Percentiles rank a stretch among this genome's conserved stretches.
These are phyloP conservation scores for Leccinellum luteum DNA, from an alignment of 768 basidiomycete species.

Conservation along the genomic window DNA sequence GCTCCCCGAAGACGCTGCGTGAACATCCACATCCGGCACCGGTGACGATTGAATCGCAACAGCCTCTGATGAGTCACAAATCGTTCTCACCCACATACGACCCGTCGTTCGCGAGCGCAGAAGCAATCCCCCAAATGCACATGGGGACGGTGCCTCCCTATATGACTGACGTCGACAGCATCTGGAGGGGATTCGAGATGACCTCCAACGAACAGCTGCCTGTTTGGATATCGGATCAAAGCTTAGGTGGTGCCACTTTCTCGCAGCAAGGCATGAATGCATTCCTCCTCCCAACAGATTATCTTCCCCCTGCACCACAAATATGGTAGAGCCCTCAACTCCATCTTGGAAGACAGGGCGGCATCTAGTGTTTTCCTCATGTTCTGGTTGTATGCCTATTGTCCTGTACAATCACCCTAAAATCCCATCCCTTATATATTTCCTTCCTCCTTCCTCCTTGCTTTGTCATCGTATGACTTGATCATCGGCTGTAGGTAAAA, in stretches of 20 bases:
- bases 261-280: slow-evolving; percentile 84
- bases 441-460: slow-evolving; percentile 5
- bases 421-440: slow-evolving; percentile 15
- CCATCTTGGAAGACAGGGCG: slow-evolving; percentile 1
- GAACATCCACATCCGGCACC: slow-evolving; percentile 50
- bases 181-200: slow-evolving; percentile 74
- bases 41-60: slow-evolving; percentile 46
- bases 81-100: slow-evolving; percentile 61
- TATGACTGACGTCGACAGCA: slow-evolving; percentile 51
- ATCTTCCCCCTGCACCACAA: slow-evolving; percentile 66
- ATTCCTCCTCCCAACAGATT: slow-evolving; percentile 75
- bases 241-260: slow-evolving; percentile 70
- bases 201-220: slow-evolving; percentile 74
- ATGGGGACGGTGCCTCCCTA: slow-evolving; percentile 28
- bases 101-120: slow-evolving; percentile 35
- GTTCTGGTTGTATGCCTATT: slow-evolving; percentile 20
- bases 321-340: slow-evolving; percentile 56
- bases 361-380: slow-evolving; percentile 17
- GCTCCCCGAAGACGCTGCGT: slow-evolving; percentile 58
- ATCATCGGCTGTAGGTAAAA: not conserved
- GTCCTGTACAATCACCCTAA: slow-evolving; percentile 23
- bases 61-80: slow-evolving; percentile 40
- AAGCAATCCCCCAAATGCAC: slow-evolving; percentile 31
- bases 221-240: slow-evolving; percentile 85
- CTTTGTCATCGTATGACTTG: slow-evolving; percentile 10